Base-by-base conservation (phyloP, 768 basidiomycete genomes). In the Lyophyllum decastes region DNA sequence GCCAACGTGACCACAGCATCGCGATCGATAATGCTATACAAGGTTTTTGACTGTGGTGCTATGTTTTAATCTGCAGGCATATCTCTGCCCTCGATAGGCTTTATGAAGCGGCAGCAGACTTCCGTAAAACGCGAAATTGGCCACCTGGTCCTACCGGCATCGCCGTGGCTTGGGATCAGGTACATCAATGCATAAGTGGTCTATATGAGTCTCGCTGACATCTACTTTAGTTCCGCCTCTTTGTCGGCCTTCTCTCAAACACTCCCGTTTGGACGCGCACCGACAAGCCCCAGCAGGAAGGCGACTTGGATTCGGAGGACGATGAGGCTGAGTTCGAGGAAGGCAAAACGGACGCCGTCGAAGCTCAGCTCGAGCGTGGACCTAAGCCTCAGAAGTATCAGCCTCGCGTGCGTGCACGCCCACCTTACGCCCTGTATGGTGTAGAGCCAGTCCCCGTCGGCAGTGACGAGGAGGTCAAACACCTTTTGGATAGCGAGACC, bases 131-230 rank as follows among this genome's bases (percentile, higher is more conserved):
- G 26, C 67, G 77, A 12, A 57, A 65, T 2, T 81, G 80, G 79
- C 80, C 81, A 2, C 70, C 67, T 38, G 58, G 64, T 41, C 43
- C 65, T 30, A 73, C 72, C 12, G 75, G 76, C n/a, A 72, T 78
- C 10, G 66, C 67, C 43, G 69, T 73, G 40, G 72, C 87, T 16
- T 92, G 88, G 85, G 86, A 90, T 60, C 82, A 85, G 70, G 90
- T 90, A 65, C 16, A 71, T 64, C 12, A 40, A 51, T 54, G 30
- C 22, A 19, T 10, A 19, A 46, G 44, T n/a, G n/a, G 59, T 52
- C 49, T 19, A 17, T 16, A 51, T 47, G 26, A 2, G 55, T 24
- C 46, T 12, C 21, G 40, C 19, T 24, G 50, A 49, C 30, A 21
- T n/a, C 34, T 30, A 22, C 3, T 19, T 10, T 63, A 90, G 89